These are phyloP conservation scores for Erysiphe pulchra DNA, from an alignment of 2,329 filamentous ascomycete genomes.

Conservation along the genomic window DNA sequence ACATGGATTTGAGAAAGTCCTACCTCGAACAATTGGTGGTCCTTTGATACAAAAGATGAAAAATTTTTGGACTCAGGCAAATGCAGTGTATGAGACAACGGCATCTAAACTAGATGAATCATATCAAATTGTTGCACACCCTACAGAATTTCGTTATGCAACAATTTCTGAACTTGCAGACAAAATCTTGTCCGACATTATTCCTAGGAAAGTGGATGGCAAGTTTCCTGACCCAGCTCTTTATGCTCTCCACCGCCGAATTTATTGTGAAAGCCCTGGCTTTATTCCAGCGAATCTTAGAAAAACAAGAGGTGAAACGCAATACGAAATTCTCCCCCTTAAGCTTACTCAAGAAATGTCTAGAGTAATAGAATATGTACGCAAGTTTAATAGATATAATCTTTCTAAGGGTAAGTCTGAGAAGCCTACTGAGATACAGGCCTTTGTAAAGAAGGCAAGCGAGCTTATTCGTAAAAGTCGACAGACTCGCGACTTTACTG, in stretches of 20 bases:
- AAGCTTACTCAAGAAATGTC: constrained; percentile 26
- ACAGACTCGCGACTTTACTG: constrained; percentile 21
- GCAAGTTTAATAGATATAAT: constrained; percentile 17
- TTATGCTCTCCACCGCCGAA: constrained; percentile 43
- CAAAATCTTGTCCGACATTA: constrained; percentile 13
- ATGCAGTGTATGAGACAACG: constrained; percentile 21
- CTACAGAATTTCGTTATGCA: constrained; percentile 16
- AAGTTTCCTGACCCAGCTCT: constrained; percentile 23
- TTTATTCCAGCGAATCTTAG: constrained; percentile 27
- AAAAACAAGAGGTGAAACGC: constrained; percentile 24
- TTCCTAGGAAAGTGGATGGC: constrained; percentile 8
- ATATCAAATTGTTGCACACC: constrained; percentile 20
- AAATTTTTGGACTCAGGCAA: constrained; percentile 18
- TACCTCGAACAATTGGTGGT: constrained; percentile 20
- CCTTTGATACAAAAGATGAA: constrained; percentile 19
- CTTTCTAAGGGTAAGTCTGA: background rate
- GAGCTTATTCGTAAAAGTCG: constrained; percentile 26
- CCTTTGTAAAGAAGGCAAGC: constrained; percentile 22
- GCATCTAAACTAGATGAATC: constrained; percentile 22
- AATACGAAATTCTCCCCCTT: constrained; percentile 35
- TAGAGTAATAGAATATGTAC: constrained; percentile 24
- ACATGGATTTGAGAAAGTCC: constrained; percentile 15
- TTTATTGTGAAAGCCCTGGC: constrained; percentile 31
- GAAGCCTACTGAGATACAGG: background rate
- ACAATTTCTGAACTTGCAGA: constrained; percentile 21